Evolutionary conservation across 1,284 basidiomycete genomes (phyloP), one percentile per base, ranked within the genome.

Genomic region (Cutaneotrichosporon curvatum): DNA sequence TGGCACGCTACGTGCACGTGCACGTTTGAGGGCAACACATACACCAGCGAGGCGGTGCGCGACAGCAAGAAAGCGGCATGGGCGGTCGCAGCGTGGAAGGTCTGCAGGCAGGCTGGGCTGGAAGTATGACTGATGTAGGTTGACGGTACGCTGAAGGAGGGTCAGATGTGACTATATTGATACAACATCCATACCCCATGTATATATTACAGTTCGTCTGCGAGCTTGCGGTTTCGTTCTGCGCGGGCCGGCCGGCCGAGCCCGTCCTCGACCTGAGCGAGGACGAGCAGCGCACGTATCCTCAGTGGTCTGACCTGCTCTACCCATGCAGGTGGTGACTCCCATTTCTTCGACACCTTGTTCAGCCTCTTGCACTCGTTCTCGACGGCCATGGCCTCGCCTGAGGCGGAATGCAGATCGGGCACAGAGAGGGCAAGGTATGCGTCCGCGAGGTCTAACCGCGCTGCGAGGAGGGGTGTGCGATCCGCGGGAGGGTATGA

Each of bases 41-140:
- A 62, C 37, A 14, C 20, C 0, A 53, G 55, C 1, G 48, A 53
- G 21, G 65, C 65, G 7, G 53, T 56, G 6, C 37, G 65, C 23
- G 33, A 40, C 9, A 65, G 47, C 20, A 63, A 65, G 46, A 58
- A 61, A 48, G 42, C 46, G 4, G 65, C 63, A 0, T 42, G 36
- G 48, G 58, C 54, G 10, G 51, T 62, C 10, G 60, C 63, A 5
- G 67, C 67, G 14, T 67, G 55, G 43, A 58, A 58, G 37, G 41
- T 68, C 10, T 52, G 56, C 23, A 33, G 41, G 39, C 42, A 62
- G 47, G 43, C 65, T 15, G 41, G 47, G 14, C 21, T 59, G n/a
- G 40, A 50, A 11, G 35, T 28, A 12, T 28, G 12, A 28, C 12
- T 28, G 7, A n/a, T n/a, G n/a, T n/a, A n/a, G n/a, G n/a, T n/a